Evolutionary conservation across 257 asterid genomes (phyloP).

Genomic region (Rehmannia glutinosa): DNA sequence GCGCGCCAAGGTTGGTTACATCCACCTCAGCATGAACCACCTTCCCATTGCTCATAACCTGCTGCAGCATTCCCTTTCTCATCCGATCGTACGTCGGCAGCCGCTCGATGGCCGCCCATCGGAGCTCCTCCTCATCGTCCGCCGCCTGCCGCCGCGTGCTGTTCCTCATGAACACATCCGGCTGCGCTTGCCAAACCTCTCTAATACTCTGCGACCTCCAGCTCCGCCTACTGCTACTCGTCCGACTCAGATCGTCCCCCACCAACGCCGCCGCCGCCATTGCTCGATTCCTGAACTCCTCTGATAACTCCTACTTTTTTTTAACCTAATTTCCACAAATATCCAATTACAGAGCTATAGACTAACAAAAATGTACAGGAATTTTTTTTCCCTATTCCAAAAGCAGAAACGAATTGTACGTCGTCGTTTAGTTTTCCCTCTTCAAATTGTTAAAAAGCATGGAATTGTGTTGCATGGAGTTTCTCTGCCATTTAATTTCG

Average conservation of each 20-base stretch:
- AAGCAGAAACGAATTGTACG: too few species aligned
- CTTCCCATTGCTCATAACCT: conserved; percentile 53
- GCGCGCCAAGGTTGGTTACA: conserved; percentile 48
- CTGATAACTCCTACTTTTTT: too few species aligned
- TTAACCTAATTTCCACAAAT: too few species aligned
- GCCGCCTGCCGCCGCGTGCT: conserved; percentile 50
- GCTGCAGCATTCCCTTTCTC: conserved; percentile 65
- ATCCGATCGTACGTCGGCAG: conserved; percentile 70
- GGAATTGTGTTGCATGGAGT: conserved; percentile 2
- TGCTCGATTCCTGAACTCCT: too few species aligned
- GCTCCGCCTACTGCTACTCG: conserved; percentile 49
- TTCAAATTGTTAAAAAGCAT: background rate
- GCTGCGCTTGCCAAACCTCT: conserved; percentile 63
- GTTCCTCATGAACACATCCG: conserved; percentile 54
- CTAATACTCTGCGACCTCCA: conserved; percentile 62
- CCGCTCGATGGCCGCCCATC: conserved; percentile 91
- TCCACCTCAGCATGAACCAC: conserved; percentile 51
- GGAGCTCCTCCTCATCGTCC: conserved; percentile 82
- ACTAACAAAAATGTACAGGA: too few species aligned
- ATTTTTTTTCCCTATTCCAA: too few species aligned
- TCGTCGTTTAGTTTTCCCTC: background rate
- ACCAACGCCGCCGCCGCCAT: conserved; percentile 45
- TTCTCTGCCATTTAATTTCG: background rate
- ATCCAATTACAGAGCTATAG: too few species aligned
- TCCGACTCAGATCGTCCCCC: conserved; percentile 51